Conservation (phyloP, 495 filamentous ascomycete genomes). For the Penicillium odoratum region DNA sequence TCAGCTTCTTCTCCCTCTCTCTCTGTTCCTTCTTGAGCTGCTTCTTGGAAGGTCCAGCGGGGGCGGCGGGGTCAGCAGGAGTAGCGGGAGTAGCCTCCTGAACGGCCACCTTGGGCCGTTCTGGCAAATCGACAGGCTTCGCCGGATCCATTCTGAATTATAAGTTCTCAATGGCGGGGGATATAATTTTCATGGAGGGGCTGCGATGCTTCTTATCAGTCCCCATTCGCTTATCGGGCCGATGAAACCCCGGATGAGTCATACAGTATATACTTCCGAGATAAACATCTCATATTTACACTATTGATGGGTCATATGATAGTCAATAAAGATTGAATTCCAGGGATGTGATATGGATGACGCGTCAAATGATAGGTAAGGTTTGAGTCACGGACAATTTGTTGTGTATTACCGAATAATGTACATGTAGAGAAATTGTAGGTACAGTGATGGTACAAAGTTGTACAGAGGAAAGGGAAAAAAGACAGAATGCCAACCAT, state of each 20-base stretch:
- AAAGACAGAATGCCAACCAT: background rate
- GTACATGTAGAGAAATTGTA: conserved; percentile 8
- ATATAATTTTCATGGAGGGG: conserved; percentile 29
- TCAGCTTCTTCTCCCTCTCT: conserved; percentile 58
- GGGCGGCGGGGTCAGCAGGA: conserved; percentile 14
- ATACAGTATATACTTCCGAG: conserved; percentile 9
- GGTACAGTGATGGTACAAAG: conserved; percentile 22
- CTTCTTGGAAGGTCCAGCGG: conserved; percentile 31
- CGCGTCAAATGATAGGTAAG: background rate
- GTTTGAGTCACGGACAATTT: background rate
- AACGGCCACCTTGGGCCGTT: conserved; percentile 30
- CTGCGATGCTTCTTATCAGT: conserved; percentile 33
- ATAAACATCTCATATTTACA: conserved; percentile 1
- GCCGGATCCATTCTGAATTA: conserved; percentile 27
- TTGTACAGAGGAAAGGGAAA: conserved; percentile 9
- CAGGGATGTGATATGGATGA: background rate
- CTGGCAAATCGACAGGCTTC: conserved; percentile 31
- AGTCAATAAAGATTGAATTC: background rate
- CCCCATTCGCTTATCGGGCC: conserved; percentile 34
- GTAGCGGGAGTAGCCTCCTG: conserved; percentile 11
- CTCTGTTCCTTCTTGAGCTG: conserved; percentile 63
- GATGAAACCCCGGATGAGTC: conserved; percentile 34
- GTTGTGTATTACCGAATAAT: conserved; percentile 10
- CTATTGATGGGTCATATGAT: background rate
- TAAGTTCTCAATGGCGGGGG: conserved; percentile 21